phyloP scores from a whole-genome alignment of 768 basidiomycete species.

The Pleurotus ostreatus region DNA sequence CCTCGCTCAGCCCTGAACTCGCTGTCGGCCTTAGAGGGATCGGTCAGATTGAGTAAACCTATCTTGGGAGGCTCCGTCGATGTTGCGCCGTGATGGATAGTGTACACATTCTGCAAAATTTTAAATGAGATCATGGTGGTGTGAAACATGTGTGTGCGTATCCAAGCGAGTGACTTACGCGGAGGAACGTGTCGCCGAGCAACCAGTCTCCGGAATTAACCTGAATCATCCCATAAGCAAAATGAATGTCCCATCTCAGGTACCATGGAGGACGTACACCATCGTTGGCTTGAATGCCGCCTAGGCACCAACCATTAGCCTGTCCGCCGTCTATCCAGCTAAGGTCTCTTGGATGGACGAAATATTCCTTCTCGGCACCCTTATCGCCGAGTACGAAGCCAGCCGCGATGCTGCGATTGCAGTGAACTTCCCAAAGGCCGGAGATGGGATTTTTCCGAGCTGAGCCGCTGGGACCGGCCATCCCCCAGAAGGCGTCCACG shows the following conservation, averaged over 20 bases:
- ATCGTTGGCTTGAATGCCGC: conserved; percentile 53
- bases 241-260: background rate
- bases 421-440: conserved; percentile 46
- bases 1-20: conserved; percentile 41
- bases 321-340: conserved; percentile 41
- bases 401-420: conserved; percentile 42
- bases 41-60: conserved; percentile 42
- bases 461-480: conserved; percentile 33
- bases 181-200: conserved; percentile 53
- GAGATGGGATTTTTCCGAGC: conserved; percentile 29
- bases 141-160: conserved; percentile 3
- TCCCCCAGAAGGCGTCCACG: conserved; percentile 48
- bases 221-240: conserved; percentile 10
- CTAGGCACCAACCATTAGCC: conserved; percentile 48
- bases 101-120: conserved; percentile 48
- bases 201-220: conserved; percentile 55
- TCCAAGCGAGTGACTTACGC: conserved; percentile 28
- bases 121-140: conserved; percentile 10
- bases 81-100: conserved; percentile 40
- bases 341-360: conserved; percentile 48
- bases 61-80: conserved; percentile 34
- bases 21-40: conserved; percentile 28
- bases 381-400: conserved; percentile 40
- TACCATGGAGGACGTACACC: conserved; percentile 23
- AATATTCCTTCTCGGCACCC: conserved; percentile 29